These are phyloP conservation scores for Nothophoma quercina DNA, from an alignment of 2,329 filamentous ascomycete species.

Conservation along the genomic window DNA sequence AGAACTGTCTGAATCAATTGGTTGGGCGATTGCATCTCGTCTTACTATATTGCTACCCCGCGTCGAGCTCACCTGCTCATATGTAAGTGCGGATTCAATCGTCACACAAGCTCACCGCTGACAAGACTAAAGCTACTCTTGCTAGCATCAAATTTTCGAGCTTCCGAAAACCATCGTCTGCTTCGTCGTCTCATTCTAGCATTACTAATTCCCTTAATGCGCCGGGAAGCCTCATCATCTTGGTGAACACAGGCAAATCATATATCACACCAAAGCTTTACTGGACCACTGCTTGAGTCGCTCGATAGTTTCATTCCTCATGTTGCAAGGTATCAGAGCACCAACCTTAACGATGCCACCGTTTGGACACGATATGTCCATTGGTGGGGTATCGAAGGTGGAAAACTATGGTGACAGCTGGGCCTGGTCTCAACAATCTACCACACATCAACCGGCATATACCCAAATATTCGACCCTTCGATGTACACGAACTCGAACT, in stretches of 20 bases:
- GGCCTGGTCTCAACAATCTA: slow-evolving; percentile 42
- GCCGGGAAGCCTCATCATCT: not conserved
- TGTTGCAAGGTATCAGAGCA: slow-evolving; percentile 48
- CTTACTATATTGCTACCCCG: not conserved
- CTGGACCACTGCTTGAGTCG: not conserved
- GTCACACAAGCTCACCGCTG: too few species aligned
- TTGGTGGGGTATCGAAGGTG: slow-evolving; percentile 43
- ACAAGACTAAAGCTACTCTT: not conserved
- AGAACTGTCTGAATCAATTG: not conserved
- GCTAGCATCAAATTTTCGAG: not conserved
- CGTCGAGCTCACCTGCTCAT: not conserved
- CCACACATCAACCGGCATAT: slow-evolving; percentile 33
- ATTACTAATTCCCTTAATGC: not conserved
- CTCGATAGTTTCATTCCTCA: slow-evolving; percentile 29
- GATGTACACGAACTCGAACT: slow-evolving; percentile 36
- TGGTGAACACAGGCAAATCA: not conserved
- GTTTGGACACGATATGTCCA: slow-evolving; percentile 45
- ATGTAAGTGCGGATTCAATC: not conserved
- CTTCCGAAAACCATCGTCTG: not conserved
- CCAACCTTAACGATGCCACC: slow-evolving; percentile 47
- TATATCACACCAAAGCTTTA: not conserved
- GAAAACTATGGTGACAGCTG: slow-evolving; percentile 44
- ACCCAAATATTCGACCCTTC: slow-evolving; percentile 42
- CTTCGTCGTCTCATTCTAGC: not conserved
- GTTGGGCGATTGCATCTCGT: not conserved